Base-by-base conservation (phyloP, 306 rosid genomes). In the Medicago lupulina region DNA sequence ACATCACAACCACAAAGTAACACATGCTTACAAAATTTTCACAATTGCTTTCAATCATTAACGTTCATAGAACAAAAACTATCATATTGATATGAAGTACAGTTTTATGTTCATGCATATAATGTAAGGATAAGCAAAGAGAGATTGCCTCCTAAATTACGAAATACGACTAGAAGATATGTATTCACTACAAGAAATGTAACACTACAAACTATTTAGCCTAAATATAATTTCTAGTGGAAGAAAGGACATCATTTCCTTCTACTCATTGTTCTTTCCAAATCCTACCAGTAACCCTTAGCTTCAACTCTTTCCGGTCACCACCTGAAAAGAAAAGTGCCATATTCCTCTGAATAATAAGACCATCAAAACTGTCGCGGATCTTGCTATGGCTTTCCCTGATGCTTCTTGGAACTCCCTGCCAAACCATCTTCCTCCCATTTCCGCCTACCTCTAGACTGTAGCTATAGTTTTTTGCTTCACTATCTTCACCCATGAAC, bases 391-490 rank as follows among this genome's bases (percentile, higher is more conserved):
- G 97, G 79, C 91, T 85, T 79, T 93, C 97, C 78, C 98, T 79
- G 41, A 93, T 87, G 86, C 98, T 93, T 63, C 98, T 85, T 0
- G 98, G 98, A 28, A 89, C 93, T 3, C 98, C 97, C 46, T 93
- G 96, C 98, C 97, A 91, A 17, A 86, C 82, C 96, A 88, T 85
- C 89, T 93, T 93, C 90, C 97, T 87, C 51, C 97, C 98, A 49
- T 91, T 89, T 59, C 96, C 97, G 61, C 98, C 98, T 68, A 93
- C 97, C 82, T 93, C 98, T 3, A 93, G 88, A 83, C 93, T 91
- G 81, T 93, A 93, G 86, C 87, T 91, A 72, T 91, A 93, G 76
- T 88, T 93, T 85, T 91, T 91, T 3, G 97, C 98, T 71, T 93
- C 98, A 0, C 80, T 87, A 77, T 93, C 98, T 65, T 91, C 97